Evolutionary conservation across 164 flowering plant genomes (phyloP), one percentile per base, ranked within the genome.

Genomic region (Paratinospora sagittata): DNA sequence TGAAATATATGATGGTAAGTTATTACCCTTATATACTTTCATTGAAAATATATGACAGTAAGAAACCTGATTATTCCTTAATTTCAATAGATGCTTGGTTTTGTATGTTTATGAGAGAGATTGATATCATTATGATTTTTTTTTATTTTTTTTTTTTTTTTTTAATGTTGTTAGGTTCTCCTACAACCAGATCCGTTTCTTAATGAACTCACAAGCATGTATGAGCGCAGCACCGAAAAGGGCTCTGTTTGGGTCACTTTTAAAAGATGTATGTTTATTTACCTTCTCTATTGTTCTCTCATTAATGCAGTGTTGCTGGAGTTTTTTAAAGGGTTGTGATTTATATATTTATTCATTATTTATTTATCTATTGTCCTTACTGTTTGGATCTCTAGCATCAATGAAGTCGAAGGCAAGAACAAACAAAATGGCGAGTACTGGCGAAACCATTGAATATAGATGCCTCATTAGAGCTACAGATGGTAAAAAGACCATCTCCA

Each of bases 221-320:
- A 86, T 65, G 92, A 89, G 83, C 77, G 76, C 27, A 88, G 78
- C 72, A 83, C 84, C 6, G 96, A 90, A 69, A 81, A 83, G 45
- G 90, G 91, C 55, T 86, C 96, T 61, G 90, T 92, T 27, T 92
- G 97, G 96, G 94, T 92, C 68, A 90, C 92, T 43, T 77, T 90
- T 24, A 92, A 92, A 72, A 83, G 88, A 76, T 92, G 96, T 90
- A 82, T 73, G 52, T 75, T 63, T 10, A 19, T 62, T 62, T 16
- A 19, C n/a, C n/a, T n/a, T n/a, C n/a, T n/a, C n/a, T 43, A 49
- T 9, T 2, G 34, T 17, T 68, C 17, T 7, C 17, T 12, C 24
- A 16, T 47, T 47, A 16, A 37, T 39, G 3, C 30, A 11, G 23
- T 64, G 24, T 7, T n/a, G 10, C 8, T 72, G 3, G 17, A 27